Evolutionary conservation across 495 filamentous ascomycete species (phyloP).

Genomic region (Xylaria venustula): DNA sequence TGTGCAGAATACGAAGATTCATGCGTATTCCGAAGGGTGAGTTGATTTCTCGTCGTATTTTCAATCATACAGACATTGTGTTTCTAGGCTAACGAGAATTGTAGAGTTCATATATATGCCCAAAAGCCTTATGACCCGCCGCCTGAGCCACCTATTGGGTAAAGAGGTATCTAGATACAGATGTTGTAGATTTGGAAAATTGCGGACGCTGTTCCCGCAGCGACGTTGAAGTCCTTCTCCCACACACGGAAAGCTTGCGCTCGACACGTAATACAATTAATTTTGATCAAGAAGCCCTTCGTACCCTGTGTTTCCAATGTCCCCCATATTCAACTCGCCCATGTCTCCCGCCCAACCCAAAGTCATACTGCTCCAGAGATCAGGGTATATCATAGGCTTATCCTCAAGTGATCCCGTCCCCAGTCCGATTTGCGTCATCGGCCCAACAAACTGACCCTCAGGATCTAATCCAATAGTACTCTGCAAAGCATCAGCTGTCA

Average conservation of each 20-base stretch:
- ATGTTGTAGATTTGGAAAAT: no score
- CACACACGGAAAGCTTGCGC: no score
- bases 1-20: conserved; percentile 11
- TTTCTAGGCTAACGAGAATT: neutral
- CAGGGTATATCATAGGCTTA: conserved; percentile 24
- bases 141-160: neutral
- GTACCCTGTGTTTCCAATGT: conserved; percentile 1
- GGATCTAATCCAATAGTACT: neutral
- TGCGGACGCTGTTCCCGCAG: no score
- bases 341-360: conserved; percentile 30
- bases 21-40: conserved; percentile 15
- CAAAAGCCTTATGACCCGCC: neutral
- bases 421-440: neutral
- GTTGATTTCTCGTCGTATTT: neutral
- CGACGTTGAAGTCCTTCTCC: no score
- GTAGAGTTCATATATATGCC: conserved; percentile 7
- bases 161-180: no score
- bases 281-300: neutral
- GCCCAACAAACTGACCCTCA: neutral
- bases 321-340: conserved; percentile 12
- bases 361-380: conserved; percentile 37
- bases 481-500: neutral
- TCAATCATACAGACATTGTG: neutral
- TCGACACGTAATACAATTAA: no score
- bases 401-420: neutral